These are phyloP conservation scores for Diaporthe citrichinensis DNA, from an alignment of 2,329 filamentous ascomycete species.

Conservation along the genomic window DNA sequence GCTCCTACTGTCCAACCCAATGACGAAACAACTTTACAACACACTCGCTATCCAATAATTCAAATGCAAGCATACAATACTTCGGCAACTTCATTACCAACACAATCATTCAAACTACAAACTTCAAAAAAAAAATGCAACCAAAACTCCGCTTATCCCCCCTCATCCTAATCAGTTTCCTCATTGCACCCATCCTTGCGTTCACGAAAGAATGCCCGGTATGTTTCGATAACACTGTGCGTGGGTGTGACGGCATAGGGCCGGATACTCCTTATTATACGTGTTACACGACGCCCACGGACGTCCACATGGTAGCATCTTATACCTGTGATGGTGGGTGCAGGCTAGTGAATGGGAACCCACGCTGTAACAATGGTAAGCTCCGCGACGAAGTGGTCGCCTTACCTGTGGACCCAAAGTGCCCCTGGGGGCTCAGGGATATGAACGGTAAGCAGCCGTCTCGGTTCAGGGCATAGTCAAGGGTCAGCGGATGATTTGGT, in stretches of 20 bases:
- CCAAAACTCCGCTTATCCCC: not conserved
- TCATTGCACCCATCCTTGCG: not conserved
- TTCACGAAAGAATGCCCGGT: not conserved
- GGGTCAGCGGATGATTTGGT: not conserved
- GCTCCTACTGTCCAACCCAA: not conserved
- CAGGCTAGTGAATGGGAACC: not conserved
- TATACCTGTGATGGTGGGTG: constrained; percentile 14
- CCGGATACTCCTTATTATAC: not conserved
- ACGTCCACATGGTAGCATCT: not conserved
- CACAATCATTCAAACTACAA: not conserved
- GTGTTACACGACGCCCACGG: not conserved
- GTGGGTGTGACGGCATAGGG: not conserved
- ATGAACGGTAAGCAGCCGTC: not conserved
- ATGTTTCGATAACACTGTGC: constrained; percentile 18
- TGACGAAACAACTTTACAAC: not conserved
- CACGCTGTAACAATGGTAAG: constrained; percentile 17
- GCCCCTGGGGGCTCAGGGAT: not conserved
- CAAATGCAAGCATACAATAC: not conserved
- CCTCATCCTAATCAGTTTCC: not conserved
- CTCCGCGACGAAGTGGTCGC: not conserved
- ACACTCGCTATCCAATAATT: not conserved
- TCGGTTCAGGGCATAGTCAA: not conserved
- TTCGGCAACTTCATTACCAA: not conserved
- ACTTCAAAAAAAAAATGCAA: not conserved
- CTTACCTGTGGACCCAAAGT: not conserved